A percentile compares a stretch with the other conserved stretches of the same genome.
These are phyloP conservation scores for Arabidopsis arenosa DNA, from an alignment of 345 rosid species.

Conservation along the genomic window DNA sequence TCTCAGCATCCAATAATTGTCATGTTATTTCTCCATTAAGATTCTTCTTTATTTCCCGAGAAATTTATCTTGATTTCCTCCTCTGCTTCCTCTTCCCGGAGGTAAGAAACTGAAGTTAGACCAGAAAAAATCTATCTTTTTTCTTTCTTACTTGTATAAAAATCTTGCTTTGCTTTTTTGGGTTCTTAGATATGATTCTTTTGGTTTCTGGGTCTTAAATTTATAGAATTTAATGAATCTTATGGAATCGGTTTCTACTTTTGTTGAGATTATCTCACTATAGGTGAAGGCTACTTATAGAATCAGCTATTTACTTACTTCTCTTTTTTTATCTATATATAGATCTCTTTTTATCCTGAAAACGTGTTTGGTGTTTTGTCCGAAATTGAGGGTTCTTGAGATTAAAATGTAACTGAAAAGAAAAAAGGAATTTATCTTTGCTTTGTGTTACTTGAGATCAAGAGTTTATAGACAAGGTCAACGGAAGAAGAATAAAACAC, in stretches of 20 bases:
- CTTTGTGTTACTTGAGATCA: conserved; percentile 32
- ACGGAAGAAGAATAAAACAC: conserved; percentile 28
- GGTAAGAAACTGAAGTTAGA: conserved; percentile 27
- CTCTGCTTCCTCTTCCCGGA: conserved; percentile 24
- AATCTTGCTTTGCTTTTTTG: conserved; percentile 12
- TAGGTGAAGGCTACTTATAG: conserved; percentile 36
- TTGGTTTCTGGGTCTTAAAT: conserved; percentile 31
- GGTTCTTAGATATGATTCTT: conserved; percentile 32
- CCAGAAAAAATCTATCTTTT: not conserved
- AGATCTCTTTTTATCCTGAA: conserved; percentile 39
- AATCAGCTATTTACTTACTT: conserved; percentile 10
- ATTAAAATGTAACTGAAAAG: conserved; percentile 20
- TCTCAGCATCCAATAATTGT: conserved; percentile 47
- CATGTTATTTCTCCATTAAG: conserved; percentile 40
- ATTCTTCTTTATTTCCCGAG: conserved; percentile 40
- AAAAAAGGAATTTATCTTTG: not conserved
- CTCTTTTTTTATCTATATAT: conserved; percentile 15
- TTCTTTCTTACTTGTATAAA: not conserved
- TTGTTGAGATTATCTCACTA: conserved; percentile 29
- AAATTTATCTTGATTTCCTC: conserved; percentile 35
- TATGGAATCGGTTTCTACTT: conserved; percentile 36
- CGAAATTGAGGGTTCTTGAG: conserved; percentile 31
- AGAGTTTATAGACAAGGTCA: conserved; percentile 33
- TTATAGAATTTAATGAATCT: conserved; percentile 14
- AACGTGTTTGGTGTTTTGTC: conserved; percentile 32